Conservation (phyloP, 805 yeast genomes). For the Candida broadrunensis region DNA sequence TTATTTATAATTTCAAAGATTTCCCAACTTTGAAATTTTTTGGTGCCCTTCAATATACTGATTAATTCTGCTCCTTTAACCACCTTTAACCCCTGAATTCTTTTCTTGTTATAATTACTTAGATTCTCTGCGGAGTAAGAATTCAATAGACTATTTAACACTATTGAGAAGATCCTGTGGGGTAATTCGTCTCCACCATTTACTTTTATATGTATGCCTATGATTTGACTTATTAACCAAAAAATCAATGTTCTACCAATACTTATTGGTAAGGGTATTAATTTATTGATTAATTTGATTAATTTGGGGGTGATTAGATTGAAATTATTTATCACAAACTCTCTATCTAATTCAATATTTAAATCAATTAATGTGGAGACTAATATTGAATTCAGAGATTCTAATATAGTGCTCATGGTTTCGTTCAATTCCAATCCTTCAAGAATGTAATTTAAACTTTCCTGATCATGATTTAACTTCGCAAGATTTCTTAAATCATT, state of each 20-base stretch:
- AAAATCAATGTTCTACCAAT: neutral
- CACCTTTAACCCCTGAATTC: neutral
- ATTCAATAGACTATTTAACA: neutral
- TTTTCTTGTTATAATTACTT: neutral
- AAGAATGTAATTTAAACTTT: constrained; percentile 12
- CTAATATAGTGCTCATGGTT: neutral
- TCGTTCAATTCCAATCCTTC: constrained; percentile 12
- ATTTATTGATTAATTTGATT: neutral
- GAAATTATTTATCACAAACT: neutral
- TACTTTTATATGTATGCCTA: neutral
- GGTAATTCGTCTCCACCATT: neutral
- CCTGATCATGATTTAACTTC: constrained; percentile 7
- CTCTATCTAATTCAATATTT: neutral
- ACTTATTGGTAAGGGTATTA: neutral
- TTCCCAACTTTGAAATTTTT: neutral
- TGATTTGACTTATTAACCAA: neutral
- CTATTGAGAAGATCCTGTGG: neutral
- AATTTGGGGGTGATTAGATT: neutral
- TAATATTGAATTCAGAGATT: constrained; percentile 5
- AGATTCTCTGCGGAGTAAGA: neutral
- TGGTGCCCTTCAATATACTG: neutral
- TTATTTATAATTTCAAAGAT: neutral
- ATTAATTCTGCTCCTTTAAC: neutral
- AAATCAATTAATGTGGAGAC: constrained; percentile 8
- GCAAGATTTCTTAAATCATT: constrained; percentile 17